Conservation (phyloP, 208 protist species). For the Leishmania martiniquensis region DNA sequence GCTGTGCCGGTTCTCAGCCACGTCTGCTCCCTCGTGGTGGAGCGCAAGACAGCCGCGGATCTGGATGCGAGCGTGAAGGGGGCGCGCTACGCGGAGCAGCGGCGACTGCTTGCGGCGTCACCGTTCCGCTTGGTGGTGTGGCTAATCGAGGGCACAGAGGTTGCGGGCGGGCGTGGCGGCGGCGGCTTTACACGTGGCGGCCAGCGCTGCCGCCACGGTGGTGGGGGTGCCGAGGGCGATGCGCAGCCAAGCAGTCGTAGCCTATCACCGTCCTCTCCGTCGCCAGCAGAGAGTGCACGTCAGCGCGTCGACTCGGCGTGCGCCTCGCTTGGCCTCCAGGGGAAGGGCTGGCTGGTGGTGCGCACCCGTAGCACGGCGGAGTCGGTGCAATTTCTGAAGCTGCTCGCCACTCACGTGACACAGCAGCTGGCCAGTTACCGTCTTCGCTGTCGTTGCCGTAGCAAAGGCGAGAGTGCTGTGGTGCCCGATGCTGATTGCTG, state of each 20-base stretch:
- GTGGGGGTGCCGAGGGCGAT: neutral
- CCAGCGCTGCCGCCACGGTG: neutral
- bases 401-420: conserved; percentile 24
- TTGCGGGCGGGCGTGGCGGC: conserved; percentile 2
- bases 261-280: conserved; percentile 6
- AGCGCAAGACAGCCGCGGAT: conserved; percentile 81
- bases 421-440: conserved; percentile 21
- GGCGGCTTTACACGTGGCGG: neutral
- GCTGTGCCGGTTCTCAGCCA: conserved; percentile 11
- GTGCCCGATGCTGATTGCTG: neutral
- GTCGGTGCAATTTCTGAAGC: conserved; percentile 43
- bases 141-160: conserved; percentile 65
- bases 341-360: conserved; percentile 36
- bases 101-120: conserved; percentile 51
- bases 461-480: neutral
- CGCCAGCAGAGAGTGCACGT: conserved; percentile 17
- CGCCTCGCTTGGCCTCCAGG: conserved; percentile 35
- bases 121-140: conserved; percentile 69
- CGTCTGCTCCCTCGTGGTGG: conserved; percentile 67
- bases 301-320: conserved; percentile 52
- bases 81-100: conserved; percentile 71
- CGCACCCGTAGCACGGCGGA: conserved; percentile 58
- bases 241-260: conserved; percentile 4
- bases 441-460: neutral
- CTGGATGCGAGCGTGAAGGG: conserved; percentile 72